These are phyloP conservation scores for Ammopiptanthus mongolicus DNA, from an alignment of 306 rosid species.

Conservation along the genomic window DNA sequence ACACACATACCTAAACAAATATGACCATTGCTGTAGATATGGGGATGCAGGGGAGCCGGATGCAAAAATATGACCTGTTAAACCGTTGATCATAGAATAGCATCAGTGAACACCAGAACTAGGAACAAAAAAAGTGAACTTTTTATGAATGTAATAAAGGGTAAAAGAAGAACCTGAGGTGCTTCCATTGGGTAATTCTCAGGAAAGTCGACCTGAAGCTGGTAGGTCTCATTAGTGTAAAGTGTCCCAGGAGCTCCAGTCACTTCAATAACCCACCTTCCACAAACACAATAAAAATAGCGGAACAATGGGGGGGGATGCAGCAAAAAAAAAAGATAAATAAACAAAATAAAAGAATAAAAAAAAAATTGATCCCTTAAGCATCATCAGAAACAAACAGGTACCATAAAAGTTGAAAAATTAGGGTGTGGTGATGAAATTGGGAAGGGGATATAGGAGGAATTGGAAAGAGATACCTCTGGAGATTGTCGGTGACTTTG, in stretches of 20 bases:
- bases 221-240: conserved; percentile 81
- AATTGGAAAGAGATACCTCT: conserved; percentile 47
- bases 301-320: not conserved
- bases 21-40: conserved; percentile 97
- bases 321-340: not conserved
- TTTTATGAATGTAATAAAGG: not conserved
- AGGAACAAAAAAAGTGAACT: not conserved
- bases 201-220: conserved; percentile 99
- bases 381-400: not conserved
- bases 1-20: conserved; percentile 85
- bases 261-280: conserved; percentile 99
- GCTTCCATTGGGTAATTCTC: conserved; percentile 99
- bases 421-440: not conserved
- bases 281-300: not conserved
- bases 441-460: not conserved
- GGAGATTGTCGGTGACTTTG: conserved; percentile 95
- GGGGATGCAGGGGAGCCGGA: conserved; percentile 98
- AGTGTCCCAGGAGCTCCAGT: conserved; percentile 97
- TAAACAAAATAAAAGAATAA: not conserved
- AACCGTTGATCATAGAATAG: conserved; percentile 15
- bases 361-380: not conserved
- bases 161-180: conserved; percentile 62
- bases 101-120: not conserved
- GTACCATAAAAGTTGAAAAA: not conserved
- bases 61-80: conserved; percentile 88